Evolutionary conservation across 106 monocot genomes (phyloP).

Genomic region (Platanthera guangdongensis): DNA sequence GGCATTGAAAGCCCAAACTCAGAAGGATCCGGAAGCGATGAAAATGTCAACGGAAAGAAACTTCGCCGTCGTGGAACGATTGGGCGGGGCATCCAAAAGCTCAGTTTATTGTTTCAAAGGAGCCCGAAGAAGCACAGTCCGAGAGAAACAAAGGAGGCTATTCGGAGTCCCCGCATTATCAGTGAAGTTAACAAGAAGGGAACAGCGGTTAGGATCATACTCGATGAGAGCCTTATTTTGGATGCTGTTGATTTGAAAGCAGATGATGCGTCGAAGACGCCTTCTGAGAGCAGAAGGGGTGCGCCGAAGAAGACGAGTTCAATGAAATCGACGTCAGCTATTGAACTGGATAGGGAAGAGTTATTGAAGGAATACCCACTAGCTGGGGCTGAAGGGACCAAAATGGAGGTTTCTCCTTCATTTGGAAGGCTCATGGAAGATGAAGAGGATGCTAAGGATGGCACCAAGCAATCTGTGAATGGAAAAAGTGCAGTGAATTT

Average conservation of each 20-base stretch:
- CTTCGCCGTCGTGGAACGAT: slow-evolving; percentile 8
- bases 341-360: slow-evolving; percentile 7
- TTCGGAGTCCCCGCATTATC: slow-evolving; percentile 14
- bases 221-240: slow-evolving; percentile 11
- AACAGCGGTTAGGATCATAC: slow-evolving; percentile 21
- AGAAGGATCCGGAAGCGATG: slow-evolving; percentile 10
- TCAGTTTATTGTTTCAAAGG: slow-evolving; percentile 28
- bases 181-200: slow-evolving; percentile 17
- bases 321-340: slow-evolving; percentile 10
- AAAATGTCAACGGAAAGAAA: slow-evolving; percentile 13
- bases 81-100: slow-evolving; percentile 26
- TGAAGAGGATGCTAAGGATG: background rate
- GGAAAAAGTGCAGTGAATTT: background rate
- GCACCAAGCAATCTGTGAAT: background rate
- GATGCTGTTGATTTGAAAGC: slow-evolving; percentile 3
- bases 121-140: slow-evolving; percentile 19
- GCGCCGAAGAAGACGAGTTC: slow-evolving; percentile 30
- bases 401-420: background rate
- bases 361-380: background rate
- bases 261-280: background rate
- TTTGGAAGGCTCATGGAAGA: background rate
- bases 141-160: background rate
- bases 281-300: slow-evolving; percentile 20
- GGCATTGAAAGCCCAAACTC: slow-evolving; percentile 15
- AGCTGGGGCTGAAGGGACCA: no score